Percentiles rank a stretch among this genome's conserved stretches.
These are phyloP conservation scores for Keqinozyma sinolaborantium DNA, from an alignment of 1,139 yeast species.

Conservation along the genomic window DNA sequence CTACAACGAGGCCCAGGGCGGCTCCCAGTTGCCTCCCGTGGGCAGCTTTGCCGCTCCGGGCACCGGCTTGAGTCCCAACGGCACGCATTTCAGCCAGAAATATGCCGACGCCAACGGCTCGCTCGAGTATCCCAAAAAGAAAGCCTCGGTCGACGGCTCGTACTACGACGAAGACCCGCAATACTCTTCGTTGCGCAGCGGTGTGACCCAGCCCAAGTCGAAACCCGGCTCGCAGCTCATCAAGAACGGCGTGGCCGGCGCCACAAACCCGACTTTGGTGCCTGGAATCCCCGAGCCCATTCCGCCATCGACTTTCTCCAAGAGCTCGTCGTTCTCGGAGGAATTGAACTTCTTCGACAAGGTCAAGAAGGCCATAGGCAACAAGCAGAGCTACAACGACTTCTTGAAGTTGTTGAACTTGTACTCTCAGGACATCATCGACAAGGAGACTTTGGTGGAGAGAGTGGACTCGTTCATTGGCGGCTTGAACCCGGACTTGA, in stretches of 20 bases:
- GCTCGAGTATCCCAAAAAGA: conserved; percentile 18
- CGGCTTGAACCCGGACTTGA: conserved; percentile 65
- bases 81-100: conserved; percentile 7
- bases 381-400: conserved; percentile 87
- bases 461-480: conserved; percentile 86
- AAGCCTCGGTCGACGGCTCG: conserved; percentile 28
- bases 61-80: conserved; percentile 26
- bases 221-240: conserved; percentile 17
- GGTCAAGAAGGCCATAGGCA: conserved; percentile 85
- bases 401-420: conserved; percentile 83
- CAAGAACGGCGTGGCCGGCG: conserved; percentile 19
- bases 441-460: conserved; percentile 75
- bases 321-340: conserved; percentile 64
- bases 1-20: conserved; percentile 21
- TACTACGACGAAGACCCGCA: conserved; percentile 44
- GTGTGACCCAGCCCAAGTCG: conserved; percentile 22
- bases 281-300: conserved; percentile 88
- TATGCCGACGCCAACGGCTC: conserved; percentile 4
- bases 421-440: conserved; percentile 87
- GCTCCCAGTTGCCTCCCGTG: conserved; percentile 81
- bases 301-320: conserved; percentile 53
- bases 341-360: conserved; percentile 90
- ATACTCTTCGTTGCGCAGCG: conserved; percentile 50
- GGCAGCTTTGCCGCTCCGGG: conserved; percentile 91
- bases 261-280: conserved; percentile 62